These are phyloP conservation scores for Draba incana DNA, from an alignment of 345 rosid species.

Conservation along the genomic window DNA sequence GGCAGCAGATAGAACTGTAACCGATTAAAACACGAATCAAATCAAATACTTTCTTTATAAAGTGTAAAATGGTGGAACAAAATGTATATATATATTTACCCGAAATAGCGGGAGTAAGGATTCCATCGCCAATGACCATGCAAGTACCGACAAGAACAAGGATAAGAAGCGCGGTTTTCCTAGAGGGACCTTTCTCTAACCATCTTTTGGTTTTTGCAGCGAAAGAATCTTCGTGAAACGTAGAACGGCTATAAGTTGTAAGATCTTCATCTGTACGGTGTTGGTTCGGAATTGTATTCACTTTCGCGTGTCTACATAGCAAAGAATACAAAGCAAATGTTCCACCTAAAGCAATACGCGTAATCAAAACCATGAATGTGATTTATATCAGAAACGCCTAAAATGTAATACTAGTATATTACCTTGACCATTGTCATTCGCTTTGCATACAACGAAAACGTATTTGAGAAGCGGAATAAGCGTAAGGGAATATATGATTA, in stretches of 20 bases:
- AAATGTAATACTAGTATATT: not conserved
- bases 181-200: slow-evolving; percentile 62
- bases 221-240: slow-evolving; percentile 75
- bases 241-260: slow-evolving; percentile 87
- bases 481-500: slow-evolving; percentile 66
- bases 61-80: not conserved
- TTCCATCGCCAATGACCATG: slow-evolving; percentile 96
- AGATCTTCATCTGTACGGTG: slow-evolving; percentile 94
- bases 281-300: slow-evolving; percentile 86
- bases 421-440: slow-evolving; percentile 80
- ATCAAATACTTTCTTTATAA: not conserved
- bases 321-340: slow-evolving; percentile 93
- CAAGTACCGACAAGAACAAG: slow-evolving; percentile 92
- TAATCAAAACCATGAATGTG: not conserved
- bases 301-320: slow-evolving; percentile 92
- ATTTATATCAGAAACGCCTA: not conserved
- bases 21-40: not conserved
- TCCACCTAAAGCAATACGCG: slow-evolving; percentile 58
- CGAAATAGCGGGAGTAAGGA: slow-evolving; percentile 95
- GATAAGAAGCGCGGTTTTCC: slow-evolving; percentile 68
- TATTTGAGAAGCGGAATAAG: slow-evolving; percentile 75
- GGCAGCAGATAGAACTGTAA: slow-evolving; percentile 87
- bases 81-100: slow-evolving; percentile 45
- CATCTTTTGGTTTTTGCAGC: slow-evolving; percentile 85
- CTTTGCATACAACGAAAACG: slow-evolving; percentile 71